A percentile compares a stretch with the other conserved stretches of the same genome.
Conservation (phyloP, 2,329 filamentous ascomycete genomes). For the Bertia moriformis region DNA sequence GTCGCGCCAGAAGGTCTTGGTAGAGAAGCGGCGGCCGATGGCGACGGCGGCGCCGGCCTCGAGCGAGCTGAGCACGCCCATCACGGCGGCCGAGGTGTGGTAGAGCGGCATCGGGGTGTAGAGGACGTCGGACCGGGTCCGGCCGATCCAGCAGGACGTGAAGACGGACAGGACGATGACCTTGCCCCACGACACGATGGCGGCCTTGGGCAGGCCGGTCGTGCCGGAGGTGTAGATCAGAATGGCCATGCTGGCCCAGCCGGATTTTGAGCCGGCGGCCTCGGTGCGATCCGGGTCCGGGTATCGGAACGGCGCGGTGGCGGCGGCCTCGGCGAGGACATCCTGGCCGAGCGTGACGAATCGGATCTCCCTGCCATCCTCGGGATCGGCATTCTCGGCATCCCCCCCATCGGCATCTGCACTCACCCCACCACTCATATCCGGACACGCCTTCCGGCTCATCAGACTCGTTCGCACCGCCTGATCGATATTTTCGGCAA, state of each 20-base stretch:
- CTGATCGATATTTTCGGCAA: slow-evolving; percentile 39
- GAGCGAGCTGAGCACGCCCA: slow-evolving; percentile 52
- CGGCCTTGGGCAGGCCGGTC: slow-evolving; percentile 69
- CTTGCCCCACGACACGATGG: slow-evolving; percentile 63
- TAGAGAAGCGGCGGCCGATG: slow-evolving; percentile 66
- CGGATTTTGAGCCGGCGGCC: too few species aligned
- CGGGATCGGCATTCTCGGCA: slow-evolving; percentile 16
- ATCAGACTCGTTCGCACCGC: slow-evolving; percentile 36
- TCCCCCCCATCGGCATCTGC: too few species aligned
- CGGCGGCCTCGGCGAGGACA: slow-evolving; percentile 22
- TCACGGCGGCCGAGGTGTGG: slow-evolving; percentile 56
- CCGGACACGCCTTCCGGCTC: slow-evolving; percentile 20
- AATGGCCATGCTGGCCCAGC: slow-evolving; percentile 27
- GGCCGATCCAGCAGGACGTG: slow-evolving; percentile 35
- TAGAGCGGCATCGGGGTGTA: slow-evolving; percentile 85
- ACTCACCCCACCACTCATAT: too few species aligned
- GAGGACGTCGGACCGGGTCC: slow-evolving; percentile 52
- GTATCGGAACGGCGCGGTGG: slow-evolving; percentile 35
- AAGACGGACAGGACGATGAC: slow-evolving; percentile 36
- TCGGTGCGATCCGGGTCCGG: slow-evolving; percentile 41
- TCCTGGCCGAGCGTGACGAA: slow-evolving; percentile 45
- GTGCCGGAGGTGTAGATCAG: slow-evolving; percentile 80
- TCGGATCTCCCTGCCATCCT: slow-evolving; percentile 36
- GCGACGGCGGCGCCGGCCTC: slow-evolving; percentile 50
- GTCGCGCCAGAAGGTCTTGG: slow-evolving; percentile 62